A percentile compares a stretch with the other conserved stretches of the same genome.
phyloP scores from a whole-genome alignment of 2,329 filamentous ascomycete species.

The Aspergillus novofumigatus region DNA sequence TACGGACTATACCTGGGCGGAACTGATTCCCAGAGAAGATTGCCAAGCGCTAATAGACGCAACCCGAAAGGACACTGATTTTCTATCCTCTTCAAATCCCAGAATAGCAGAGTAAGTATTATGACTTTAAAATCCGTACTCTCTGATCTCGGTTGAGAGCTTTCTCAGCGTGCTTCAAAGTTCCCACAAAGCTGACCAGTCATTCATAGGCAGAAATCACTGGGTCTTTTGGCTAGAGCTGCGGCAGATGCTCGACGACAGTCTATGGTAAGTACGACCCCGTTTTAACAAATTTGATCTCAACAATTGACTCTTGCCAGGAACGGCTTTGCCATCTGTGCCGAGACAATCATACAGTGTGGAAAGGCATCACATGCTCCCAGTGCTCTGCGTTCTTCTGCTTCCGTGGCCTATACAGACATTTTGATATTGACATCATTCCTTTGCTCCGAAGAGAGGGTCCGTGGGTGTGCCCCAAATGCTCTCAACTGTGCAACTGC shows the following conservation, averaged over 20 bases:
- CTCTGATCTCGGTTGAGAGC: neutral
- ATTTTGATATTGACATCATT: conserved; percentile 32
- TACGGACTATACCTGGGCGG: conserved; percentile 30
- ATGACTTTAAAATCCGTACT: neutral
- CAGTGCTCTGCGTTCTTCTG: conserved; percentile 35
- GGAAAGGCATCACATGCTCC: conserved; percentile 32
- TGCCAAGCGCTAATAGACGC: conserved; percentile 20
- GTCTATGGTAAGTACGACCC: conserved; percentile 13
- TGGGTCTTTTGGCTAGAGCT: conserved; percentile 22
- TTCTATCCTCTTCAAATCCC: neutral
- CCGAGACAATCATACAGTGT: conserved; percentile 31
- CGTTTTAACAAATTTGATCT: neutral
- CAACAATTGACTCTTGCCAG: conserved; percentile 11
- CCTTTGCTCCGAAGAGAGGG: conserved; percentile 26
- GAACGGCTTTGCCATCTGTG: conserved; percentile 34
- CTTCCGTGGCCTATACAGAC: conserved; percentile 33
- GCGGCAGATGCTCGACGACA: conserved; percentile 21
- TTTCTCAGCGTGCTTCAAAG: neutral
- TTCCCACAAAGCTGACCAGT: neutral
- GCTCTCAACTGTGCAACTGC: conserved; percentile 32
- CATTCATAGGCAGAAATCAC: conserved; percentile 8
- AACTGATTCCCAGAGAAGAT: conserved; percentile 26
- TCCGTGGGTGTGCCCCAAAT: conserved; percentile 33
- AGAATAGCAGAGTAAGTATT: conserved; percentile 5
- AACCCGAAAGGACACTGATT: neutral